Conservation (phyloP, 2,329 filamentous ascomycete genomes). For the Calonectria naviculata region DNA sequence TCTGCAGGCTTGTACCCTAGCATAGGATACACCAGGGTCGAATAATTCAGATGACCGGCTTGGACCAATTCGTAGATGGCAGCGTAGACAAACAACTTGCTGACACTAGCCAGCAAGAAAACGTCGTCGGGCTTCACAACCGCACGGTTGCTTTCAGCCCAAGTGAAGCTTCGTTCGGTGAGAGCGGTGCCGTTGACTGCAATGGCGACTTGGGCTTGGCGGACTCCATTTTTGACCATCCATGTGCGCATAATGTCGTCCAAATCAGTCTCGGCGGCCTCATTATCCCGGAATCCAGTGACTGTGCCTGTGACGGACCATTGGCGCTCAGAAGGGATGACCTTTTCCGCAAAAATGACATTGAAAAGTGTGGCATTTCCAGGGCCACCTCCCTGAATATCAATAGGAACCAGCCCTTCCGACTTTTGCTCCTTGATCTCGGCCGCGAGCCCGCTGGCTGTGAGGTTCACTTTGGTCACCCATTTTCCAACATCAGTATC, state of each 20-base stretch:
- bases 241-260: slow-evolving; percentile 20
- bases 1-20: slow-evolving; percentile 26
- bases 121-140: slow-evolving; percentile 22
- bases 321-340: background rate
- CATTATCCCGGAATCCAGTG: background rate
- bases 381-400: slow-evolving; percentile 26
- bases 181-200: background rate
- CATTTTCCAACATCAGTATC: slow-evolving; percentile 26
- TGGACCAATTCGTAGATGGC: slow-evolving; percentile 18
- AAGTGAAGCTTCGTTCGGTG: slow-evolving; percentile 29
- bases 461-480: slow-evolving; percentile 13
- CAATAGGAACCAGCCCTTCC: slow-evolving; percentile 5
- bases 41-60: background rate
- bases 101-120: slow-evolving; percentile 30
- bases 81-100: slow-evolving; percentile 29
- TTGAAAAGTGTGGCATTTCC: slow-evolving; percentile 17
- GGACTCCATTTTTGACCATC: slow-evolving; percentile 28
- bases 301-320: slow-evolving; percentile 17
- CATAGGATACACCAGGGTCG: slow-evolving; percentile 22
- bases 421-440: background rate
- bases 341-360: slow-evolving; percentile 24
- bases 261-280: background rate
- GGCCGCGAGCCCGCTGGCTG: background rate
- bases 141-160: slow-evolving; percentile 27
- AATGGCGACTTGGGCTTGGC: slow-evolving; percentile 29